These are phyloP conservation scores for Eucalyptus tenuipes DNA, from an alignment of 345 rosid genomes.

Conservation along the genomic window DNA sequence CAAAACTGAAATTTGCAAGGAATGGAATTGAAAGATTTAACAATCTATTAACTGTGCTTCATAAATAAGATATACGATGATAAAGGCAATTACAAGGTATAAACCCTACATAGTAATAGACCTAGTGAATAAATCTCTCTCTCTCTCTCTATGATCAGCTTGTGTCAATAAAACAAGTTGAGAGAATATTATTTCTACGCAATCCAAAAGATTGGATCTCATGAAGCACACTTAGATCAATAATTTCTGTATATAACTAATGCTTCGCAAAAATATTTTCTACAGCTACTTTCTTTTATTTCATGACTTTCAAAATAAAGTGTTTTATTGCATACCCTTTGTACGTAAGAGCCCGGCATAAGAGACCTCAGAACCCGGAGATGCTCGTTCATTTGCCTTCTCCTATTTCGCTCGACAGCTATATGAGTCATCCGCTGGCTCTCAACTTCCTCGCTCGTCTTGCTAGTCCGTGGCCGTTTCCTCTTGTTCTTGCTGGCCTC, in stretches of 20 bases:
- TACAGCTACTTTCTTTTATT: neutral
- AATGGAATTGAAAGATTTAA: neutral
- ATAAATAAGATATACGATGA: neutral
- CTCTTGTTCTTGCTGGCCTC: conserved; percentile 54
- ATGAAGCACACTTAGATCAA: neutral
- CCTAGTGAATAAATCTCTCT: neutral
- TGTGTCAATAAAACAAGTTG: neutral
- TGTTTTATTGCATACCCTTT: conserved; percentile 41
- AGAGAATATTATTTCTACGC: neutral
- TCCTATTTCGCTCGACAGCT: conserved; percentile 79
- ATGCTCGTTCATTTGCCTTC: conserved; percentile 97
- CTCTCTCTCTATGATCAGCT: neutral
- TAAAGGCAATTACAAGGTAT: neutral
- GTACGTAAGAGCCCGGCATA: conserved; percentile 95
- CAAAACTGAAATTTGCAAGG: neutral
- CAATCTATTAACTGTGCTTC: neutral
- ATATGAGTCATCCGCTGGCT: conserved; percentile 94
- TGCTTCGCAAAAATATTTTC: neutral
- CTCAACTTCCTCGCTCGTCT: conserved; percentile 87
- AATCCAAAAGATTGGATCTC: neutral
- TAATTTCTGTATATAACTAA: neutral
- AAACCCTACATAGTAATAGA: neutral
- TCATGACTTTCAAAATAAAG: neutral
- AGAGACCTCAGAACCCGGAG: conserved; percentile 83
- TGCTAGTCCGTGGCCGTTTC: conserved; percentile 58